These are phyloP conservation scores for Pneumocystis oryctolagi DNA, from an alignment of 1,139 yeast species.

Conservation along the genomic window DNA sequence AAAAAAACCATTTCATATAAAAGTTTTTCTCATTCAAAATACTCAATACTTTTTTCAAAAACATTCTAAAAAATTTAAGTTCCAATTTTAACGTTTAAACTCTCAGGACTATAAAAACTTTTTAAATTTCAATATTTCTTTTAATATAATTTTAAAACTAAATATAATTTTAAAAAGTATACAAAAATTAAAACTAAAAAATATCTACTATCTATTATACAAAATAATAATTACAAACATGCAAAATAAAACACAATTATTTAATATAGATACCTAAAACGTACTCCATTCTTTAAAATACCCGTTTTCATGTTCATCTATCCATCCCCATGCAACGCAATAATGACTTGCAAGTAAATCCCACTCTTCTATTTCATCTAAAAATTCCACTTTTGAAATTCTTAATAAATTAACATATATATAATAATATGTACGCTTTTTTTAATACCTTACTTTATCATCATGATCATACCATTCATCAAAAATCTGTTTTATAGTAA, in stretches of 20 bases:
- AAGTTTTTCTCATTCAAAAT: no score
- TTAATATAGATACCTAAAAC: background rate
- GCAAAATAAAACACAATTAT: background rate
- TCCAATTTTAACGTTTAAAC: no score
- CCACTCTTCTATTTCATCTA: constrained; percentile 86
- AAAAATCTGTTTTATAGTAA: constrained; percentile 46
- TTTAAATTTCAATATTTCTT: background rate
- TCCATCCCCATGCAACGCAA: constrained; percentile 33
- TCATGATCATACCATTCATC: constrained; percentile 38
- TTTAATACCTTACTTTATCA: constrained; percentile 37
- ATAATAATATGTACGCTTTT: background rate
- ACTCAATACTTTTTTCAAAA: no score
- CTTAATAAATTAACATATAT: background rate
- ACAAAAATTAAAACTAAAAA: background rate
- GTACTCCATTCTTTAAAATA: background rate
- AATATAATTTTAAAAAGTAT: background rate
- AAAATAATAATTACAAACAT: background rate
- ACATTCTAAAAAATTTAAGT: no score
- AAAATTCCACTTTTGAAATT: constrained; percentile 42
- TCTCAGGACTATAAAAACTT: background rate
- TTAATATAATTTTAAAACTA: background rate
- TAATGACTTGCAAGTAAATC: constrained; percentile 62
- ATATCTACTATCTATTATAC: background rate
- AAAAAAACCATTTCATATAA: no score
- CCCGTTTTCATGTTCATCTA: background rate